A percentile compares a stretch with the other conserved stretches of the same genome.
phyloP scores from a whole-genome alignment of 2,329 filamentous ascomycete genomes.

The Parastagonospora avenae region DNA sequence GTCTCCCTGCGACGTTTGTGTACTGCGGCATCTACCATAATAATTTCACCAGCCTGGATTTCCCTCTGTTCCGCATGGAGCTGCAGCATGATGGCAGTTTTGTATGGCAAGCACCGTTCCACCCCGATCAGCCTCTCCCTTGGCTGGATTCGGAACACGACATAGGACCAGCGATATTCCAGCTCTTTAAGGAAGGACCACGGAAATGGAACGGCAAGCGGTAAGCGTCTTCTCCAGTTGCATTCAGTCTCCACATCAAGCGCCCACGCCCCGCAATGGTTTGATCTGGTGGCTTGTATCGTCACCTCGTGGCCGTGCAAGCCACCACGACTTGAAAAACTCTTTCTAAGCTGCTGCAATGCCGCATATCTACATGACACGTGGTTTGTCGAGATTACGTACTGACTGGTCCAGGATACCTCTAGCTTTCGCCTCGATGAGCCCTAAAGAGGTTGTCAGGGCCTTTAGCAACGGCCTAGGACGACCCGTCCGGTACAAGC shows the following conservation, averaged over 20 bases:
- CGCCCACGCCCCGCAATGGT: slow-evolving; percentile 27
- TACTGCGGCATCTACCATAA: slow-evolving; percentile 99
- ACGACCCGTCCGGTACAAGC: slow-evolving; percentile 77
- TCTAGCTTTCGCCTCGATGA: slow-evolving; percentile 87
- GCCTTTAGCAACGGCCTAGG: slow-evolving; percentile 80
- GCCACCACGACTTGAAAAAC: slow-evolving; percentile 9
- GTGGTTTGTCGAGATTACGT: slow-evolving; percentile 20
- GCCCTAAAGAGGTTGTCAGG: slow-evolving; percentile 79
- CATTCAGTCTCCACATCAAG: slow-evolving; percentile 25
- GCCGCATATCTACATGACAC: slow-evolving; percentile 12
- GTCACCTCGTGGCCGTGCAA: slow-evolving; percentile 12
- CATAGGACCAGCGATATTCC: slow-evolving; percentile 86
- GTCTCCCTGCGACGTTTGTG: slow-evolving; percentile 86
- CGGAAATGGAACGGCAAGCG: slow-evolving; percentile 79
- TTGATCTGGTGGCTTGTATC: slow-evolving; percentile 24
- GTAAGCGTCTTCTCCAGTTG: slow-evolving; percentile 52
- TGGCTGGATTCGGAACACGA: slow-evolving; percentile 98
- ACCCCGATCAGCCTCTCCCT: slow-evolving; percentile 84
- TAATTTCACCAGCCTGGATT: slow-evolving; percentile 92
- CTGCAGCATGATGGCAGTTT: slow-evolving; percentile 84
- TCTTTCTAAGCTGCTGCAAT: slow-evolving; percentile 13
- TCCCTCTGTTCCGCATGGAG: slow-evolving; percentile 95
- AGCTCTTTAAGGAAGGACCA: slow-evolving; percentile 93
- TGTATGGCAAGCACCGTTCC: slow-evolving; percentile 91
- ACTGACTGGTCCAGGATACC: slow-evolving; percentile 67